Base-by-base conservation (phyloP, 1,139 yeast species). In the Diutina ranongensis region DNA sequence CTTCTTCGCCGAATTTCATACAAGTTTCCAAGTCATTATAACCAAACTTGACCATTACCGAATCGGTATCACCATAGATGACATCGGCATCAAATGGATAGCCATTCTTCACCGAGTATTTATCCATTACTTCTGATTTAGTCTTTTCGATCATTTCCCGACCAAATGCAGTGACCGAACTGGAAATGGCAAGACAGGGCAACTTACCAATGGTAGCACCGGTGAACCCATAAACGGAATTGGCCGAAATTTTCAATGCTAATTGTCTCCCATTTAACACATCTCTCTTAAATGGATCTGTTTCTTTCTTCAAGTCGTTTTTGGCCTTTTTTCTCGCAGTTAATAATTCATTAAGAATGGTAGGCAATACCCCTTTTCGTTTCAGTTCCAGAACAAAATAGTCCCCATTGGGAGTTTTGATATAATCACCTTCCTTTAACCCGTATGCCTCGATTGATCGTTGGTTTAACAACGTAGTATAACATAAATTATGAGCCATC, bases 401-500 rank as follows among this genome's bases (percentile, higher is more conserved):
- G 59, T 92, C 97, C 2, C 95, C 95, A 55, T 87, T 92, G 0
- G 99, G 99, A 0, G 97, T 84, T 45, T 72, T 67, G 0, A 85
- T 81, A 60, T 92, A 94, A 57, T 94, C 97, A 45, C 76, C 80
- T 52, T 83, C 80, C 36, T 73, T 68, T 41, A 94, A 66, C 0
- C 70, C 70, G 49, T 83, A 71, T 44, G 84, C 72, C 40, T 79
- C 76, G 35, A 88, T 83, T 0, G 94, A 76, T 40, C 74, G 76
- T 51, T 76, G 78, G 53, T 77, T 83, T 46, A 92, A 64, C 40
- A 92, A 66, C 0, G 98, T 89, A 0, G 98, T 92, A 62, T 94
- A 94, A 62, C 99, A 94, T 49, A 94, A 69, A 61, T 94, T 94
- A 61, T 94, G 99, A 0, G 99, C 98, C 97, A 92, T 92, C 97